These are phyloP conservation scores for Populus tremula DNA, from an alignment of 345 rosid genomes.

Conservation along the genomic window DNA sequence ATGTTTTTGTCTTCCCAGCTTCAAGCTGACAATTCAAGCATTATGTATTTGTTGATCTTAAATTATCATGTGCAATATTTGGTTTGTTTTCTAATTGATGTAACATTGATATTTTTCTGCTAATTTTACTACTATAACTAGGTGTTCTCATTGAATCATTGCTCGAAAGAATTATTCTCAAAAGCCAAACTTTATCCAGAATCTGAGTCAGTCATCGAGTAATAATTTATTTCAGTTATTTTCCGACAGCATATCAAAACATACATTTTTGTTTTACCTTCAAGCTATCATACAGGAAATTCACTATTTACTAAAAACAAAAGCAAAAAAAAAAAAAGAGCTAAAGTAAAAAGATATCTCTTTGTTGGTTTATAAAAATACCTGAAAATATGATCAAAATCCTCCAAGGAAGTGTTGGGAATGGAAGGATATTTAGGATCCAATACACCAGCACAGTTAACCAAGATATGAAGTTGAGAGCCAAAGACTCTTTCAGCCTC, in stretches of 20 bases:
- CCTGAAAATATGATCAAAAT: constrained; percentile 37
- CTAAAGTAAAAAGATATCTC: not conserved
- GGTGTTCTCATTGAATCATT: no score
- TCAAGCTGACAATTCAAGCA: not conserved
- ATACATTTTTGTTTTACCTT: no score
- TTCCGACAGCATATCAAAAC: no score
- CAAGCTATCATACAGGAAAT: no score
- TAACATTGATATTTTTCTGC: no score
- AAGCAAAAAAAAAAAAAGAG: not conserved
- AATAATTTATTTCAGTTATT: no score
- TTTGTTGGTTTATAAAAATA: not conserved
- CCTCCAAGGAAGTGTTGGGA: constrained; percentile 32
- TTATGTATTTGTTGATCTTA: not conserved
- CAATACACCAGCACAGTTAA: constrained; percentile 38
- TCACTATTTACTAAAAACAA: no score
- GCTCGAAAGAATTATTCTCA: no score
- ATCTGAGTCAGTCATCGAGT: no score
- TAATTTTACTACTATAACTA: no score
- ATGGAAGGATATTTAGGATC: constrained; percentile 32
- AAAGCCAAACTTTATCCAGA: no score
- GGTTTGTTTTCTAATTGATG: not conserved
- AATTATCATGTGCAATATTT: not conserved
- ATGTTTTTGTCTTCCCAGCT: not conserved
- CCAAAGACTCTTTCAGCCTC: constrained; percentile 34
- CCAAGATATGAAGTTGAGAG: constrained; percentile 33